Base-by-base conservation (phyloP, 179 eudicot genomes). In the Camellia oleifera region DNA sequence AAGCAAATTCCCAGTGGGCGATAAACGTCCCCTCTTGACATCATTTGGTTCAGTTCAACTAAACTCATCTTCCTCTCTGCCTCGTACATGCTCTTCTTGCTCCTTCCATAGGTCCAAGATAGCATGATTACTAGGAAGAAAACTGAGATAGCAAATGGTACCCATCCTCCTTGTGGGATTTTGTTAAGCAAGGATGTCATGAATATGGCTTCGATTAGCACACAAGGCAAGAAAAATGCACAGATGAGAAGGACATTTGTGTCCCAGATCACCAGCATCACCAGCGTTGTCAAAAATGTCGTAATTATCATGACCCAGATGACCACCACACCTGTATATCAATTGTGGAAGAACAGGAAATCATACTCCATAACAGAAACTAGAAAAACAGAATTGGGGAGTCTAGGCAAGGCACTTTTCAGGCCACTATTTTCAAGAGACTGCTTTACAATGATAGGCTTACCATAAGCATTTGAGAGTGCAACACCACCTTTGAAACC, bases 101-200 rank as follows among this genome's bases (percentile, higher is more conserved):
- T 78, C 81, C 81, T 78, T 2, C 81, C 81, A 3, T 57, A 69
- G 0, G 81, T 78, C 81, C 81, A 78, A 4, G 75, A 69, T 5
- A 78, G 44, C 75, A 78, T 78, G 18, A 78, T 18, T 18, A 14
- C 42, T 18, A 78, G 46, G 75, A 78, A 69, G 53, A 78, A 46
- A 20, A 45, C 75, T 4, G 81, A 78, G 75, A 78, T 78, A 1
- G 75, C 81, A 10, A 69, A 78, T 12, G 81, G 75, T 1, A 57
- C 67, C 81, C 81, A 78, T 32, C 81, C 81, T 69, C 81, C 81
- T 78, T 78, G 75, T 18, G 81, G 81, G 44, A 78, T 78, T 69
- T 78, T 78, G 20, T 58, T 57, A 0, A 78, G 45, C 81, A 78
- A 44, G 44, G 81, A 78, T 12, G 75, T 44, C 81, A 78, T 57